These are phyloP conservation scores for Pseudonectria buxi DNA, from an alignment of 2,329 filamentous ascomycete genomes.

Conservation along the genomic window DNA sequence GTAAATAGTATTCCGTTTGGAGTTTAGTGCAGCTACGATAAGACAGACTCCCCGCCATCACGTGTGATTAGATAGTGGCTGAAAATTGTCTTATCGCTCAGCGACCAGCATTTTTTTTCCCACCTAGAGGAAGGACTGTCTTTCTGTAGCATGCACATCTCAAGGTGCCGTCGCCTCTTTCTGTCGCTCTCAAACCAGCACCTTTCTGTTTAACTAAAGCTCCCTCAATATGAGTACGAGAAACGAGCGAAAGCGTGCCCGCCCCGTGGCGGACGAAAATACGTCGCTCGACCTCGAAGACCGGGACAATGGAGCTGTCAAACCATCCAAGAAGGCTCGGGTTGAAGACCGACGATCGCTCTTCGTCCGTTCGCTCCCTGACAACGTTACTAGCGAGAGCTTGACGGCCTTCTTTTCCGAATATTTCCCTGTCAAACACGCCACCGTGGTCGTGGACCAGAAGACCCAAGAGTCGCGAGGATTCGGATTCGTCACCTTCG, in stretches of 20 bases:
- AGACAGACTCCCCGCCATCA: slow-evolving; percentile 19
- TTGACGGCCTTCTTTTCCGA: slow-evolving; percentile 89
- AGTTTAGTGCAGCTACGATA: slow-evolving; percentile 18
- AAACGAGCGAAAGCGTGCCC: slow-evolving; percentile 30
- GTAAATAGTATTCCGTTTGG: slow-evolving; percentile 28
- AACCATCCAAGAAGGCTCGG: slow-evolving; percentile 46
- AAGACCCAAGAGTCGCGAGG: slow-evolving; percentile 82
- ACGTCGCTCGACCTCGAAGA: slow-evolving; percentile 24
- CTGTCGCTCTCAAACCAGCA: slow-evolving; percentile 1
- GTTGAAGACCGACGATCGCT: slow-evolving; percentile 64
- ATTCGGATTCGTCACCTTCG: slow-evolving; percentile 95
- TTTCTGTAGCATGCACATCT: slow-evolving; percentile 8
- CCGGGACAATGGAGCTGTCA: slow-evolving; percentile 25
- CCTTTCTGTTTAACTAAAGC: neutral
- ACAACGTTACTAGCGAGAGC: slow-evolving; percentile 69
- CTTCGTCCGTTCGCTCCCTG: slow-evolving; percentile 83
- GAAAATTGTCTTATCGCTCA: slow-evolving; percentile 11
- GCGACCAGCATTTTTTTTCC: slow-evolving; percentile 17
- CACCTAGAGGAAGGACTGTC: neutral
- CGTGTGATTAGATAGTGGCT: slow-evolving; percentile 27
- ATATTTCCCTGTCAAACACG: slow-evolving; percentile 91
- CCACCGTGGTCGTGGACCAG: slow-evolving; percentile 82
- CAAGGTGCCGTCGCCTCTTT: slow-evolving; percentile 5
- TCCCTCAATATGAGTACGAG: slow-evolving; percentile 21
- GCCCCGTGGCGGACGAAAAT: slow-evolving; percentile 27